phyloP scores from a whole-genome alignment of 1,284 basidiomycete genomes.

The Anthracocystis walkeri region DNA sequence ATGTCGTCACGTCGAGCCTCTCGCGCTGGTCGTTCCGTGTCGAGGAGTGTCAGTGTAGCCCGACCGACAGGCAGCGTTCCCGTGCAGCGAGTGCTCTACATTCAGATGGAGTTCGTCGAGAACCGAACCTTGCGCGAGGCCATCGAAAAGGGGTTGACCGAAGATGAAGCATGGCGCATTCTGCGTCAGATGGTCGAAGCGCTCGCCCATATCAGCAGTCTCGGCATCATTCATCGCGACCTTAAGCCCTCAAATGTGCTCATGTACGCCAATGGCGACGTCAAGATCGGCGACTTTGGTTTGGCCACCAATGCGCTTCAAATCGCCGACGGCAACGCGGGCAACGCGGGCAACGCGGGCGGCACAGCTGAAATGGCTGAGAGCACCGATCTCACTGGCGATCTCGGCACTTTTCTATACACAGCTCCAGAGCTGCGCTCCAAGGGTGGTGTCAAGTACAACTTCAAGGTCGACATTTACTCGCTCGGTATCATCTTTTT shows the following conservation, averaged over 20 bases:
- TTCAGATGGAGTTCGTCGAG: constrained; percentile 79
- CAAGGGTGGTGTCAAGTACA: constrained; percentile 74
- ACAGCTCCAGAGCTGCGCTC: constrained; percentile 79
- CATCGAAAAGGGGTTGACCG: constrained; percentile 64
- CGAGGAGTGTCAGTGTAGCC: constrained; percentile 33
- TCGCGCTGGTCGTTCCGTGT: constrained; percentile 30
- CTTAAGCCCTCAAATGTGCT: constrained; percentile 67
- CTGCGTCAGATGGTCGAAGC: constrained; percentile 90
- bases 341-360: constrained; percentile 72
- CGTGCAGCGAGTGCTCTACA: constrained; percentile 79
- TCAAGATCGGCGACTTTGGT: constrained; percentile 95
- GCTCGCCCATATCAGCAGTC: constrained; percentile 84
- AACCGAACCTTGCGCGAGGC: constrained; percentile 66
- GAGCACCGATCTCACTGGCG: constrained; percentile 73
- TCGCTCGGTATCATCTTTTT: constrained; percentile 94
- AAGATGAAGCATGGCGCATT: constrained; percentile 84
- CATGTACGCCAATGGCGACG: constrained; percentile 77
- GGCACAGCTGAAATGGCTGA: constrained; percentile 74
- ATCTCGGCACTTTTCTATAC: constrained; percentile 91
- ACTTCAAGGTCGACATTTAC: constrained; percentile 93
- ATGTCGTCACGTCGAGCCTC: constrained; percentile 39
- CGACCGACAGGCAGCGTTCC: constrained; percentile 34
- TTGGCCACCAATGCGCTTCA: constrained; percentile 73
- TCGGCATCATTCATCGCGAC: constrained; percentile 92
- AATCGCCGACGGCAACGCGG: constrained; percentile 52